Evolutionary conservation across 192 early-diverging fungal genomes (phyloP).

Genomic region (Linnemannia zychae): DNA sequence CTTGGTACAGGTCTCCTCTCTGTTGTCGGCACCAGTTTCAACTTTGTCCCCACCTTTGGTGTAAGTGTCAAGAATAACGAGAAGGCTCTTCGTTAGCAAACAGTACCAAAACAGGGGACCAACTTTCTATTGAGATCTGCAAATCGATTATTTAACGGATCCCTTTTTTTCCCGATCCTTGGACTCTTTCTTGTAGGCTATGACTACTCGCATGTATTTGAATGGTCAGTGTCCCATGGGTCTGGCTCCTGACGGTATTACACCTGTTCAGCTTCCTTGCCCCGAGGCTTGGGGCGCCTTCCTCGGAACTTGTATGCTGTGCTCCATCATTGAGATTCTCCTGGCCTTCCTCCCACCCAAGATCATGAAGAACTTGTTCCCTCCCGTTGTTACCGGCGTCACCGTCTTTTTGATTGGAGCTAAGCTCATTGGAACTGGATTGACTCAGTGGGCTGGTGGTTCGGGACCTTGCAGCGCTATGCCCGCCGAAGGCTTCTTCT

Average conservation of each 20-base stretch:
- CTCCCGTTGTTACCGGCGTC: constrained; percentile 64
- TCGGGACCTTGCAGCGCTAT: constrained; percentile 62
- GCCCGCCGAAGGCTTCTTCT: constrained; percentile 64
- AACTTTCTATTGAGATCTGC: background rate
- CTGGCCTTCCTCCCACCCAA: constrained; percentile 64
- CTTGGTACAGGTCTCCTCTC: constrained; percentile 65
- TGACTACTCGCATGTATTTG: constrained; percentile 67
- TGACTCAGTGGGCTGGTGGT: constrained; percentile 69
- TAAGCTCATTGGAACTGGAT: constrained; percentile 61
- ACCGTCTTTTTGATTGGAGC: constrained; percentile 66
- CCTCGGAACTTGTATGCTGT: constrained; percentile 67
- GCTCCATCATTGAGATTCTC: constrained; percentile 61
- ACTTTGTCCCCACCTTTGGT: constrained; percentile 60
- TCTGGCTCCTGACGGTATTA: constrained; percentile 58
- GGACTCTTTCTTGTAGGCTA: constrained; percentile 38
- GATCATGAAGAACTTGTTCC: constrained; percentile 63
- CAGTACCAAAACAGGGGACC: background rate
- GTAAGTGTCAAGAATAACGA: constrained; percentile 1
- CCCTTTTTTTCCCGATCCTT: background rate
- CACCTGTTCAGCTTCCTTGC: constrained; percentile 58
- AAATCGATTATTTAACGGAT: background rate
- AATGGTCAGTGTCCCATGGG: constrained; percentile 64
- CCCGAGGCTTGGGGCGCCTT: constrained; percentile 67
- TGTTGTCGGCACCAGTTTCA: constrained; percentile 66
- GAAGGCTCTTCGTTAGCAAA: background rate